Base-by-base conservation (phyloP, 768 basidiomycete genomes). In the Lyophyllum atratum region DNA sequence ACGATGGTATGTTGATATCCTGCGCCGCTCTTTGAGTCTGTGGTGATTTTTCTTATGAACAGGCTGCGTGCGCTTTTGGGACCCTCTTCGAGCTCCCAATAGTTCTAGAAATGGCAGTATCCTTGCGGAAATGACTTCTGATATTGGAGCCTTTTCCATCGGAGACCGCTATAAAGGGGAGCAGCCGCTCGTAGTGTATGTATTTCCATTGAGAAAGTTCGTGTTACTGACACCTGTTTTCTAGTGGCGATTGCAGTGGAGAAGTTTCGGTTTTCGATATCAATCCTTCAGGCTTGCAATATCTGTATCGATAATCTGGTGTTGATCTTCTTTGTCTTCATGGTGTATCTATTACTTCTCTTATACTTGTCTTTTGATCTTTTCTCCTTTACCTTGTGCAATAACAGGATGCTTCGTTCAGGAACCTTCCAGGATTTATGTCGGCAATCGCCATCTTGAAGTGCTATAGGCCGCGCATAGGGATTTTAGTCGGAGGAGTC, bases 31-130 rank as follows among this genome's bases (percentile, higher is more conserved):
- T 42, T 55, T 25, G 44, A 33, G 12, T n/a, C 17, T 46, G 44
- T 46, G 15, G 19, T 21, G 47, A 67, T 33, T 59, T 26, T 26
- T 40, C 43, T 31, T 57, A 42, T 43, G 40, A 40, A 40, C 64
- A 89, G 88, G 88, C n/a, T 87, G 86, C 64, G 79, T 91, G 10
- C 77, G 87, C 25, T 61, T 88, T 33, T 91, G 88, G 88, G 80
- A 89, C 63, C 79, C 85, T 6, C 69, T 73, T 24, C 65, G 71
- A n/a, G 74, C 82, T 1, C 61, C 60, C 1, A 64, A 68, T 7
- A 70, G 76, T 49, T 64, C 68, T 2, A 55, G 61, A 3, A 83
- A 85, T 66, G 85, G 83, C 15, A 68, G 46, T 2, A 66, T 82
- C 9, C 61, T 90, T 14, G 86, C 80, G 4, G 76, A 83, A 60